phyloP scores from a whole-genome alignment of 306 rosid genomes.

The Castanea sativa region DNA sequence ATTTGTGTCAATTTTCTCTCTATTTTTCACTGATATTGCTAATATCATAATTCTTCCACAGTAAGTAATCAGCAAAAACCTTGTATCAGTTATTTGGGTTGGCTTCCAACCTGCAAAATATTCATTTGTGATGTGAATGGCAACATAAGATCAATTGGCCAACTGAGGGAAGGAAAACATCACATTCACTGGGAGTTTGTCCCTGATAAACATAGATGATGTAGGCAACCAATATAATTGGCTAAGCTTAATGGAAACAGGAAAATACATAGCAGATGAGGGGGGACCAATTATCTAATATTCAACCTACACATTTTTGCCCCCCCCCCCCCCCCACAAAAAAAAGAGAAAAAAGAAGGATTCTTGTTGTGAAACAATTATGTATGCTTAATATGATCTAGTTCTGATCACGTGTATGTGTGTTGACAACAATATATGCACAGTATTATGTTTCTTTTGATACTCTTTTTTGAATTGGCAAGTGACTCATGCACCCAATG shows the following conservation, averaged over 20 bases:
- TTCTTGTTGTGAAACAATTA: not conserved
- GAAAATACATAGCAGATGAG: not conserved
- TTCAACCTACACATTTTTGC: too few species aligned
- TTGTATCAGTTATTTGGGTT: too few species aligned
- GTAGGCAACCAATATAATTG: not conserved
- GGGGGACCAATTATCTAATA: too few species aligned
- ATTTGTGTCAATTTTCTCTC: too few species aligned
- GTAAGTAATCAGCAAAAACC: not conserved
- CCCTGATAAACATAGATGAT: not conserved
- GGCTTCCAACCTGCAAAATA: not conserved
- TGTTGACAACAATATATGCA: not conserved
- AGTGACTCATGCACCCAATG: too few species aligned
- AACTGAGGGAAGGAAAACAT: not conserved
- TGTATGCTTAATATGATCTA: not conserved
- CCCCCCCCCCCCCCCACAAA: too few species aligned
- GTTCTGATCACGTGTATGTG: not conserved
- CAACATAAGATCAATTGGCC: not conserved
- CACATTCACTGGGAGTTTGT: not conserved
- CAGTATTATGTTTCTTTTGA: not conserved
- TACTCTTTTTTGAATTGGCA: too few species aligned
- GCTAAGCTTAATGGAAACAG: not conserved
- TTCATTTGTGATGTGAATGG: not conserved
- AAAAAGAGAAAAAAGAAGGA: not conserved
- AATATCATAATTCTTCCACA: too few species aligned
- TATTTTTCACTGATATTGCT: too few species aligned